Evolutionary conservation across 164 flowering plant genomes (phyloP).

Genomic region (Umbellularia californica): DNA sequence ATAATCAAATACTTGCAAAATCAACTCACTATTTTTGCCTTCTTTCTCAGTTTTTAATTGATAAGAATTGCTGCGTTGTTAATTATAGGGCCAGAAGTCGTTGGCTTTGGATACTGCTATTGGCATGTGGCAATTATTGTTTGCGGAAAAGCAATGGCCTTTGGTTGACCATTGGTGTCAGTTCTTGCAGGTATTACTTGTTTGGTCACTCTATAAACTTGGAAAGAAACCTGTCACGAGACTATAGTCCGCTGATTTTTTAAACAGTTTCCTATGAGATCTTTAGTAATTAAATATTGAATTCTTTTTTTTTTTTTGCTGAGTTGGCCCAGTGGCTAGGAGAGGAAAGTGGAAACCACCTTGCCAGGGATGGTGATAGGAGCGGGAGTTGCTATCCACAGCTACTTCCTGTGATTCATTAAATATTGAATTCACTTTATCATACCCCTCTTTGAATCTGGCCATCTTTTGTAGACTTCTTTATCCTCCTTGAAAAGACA

Average conservation of each 20-base stretch:
- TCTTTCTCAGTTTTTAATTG: neutral
- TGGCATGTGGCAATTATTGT: conserved; percentile 98
- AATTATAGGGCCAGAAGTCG: conserved; percentile 90
- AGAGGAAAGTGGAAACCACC: too few species aligned
- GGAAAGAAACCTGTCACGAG: neutral
- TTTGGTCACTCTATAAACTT: neutral
- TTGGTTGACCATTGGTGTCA: conserved; percentile 98
- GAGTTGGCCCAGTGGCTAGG: too few species aligned
- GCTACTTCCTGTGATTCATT: too few species aligned
- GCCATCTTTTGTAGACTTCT: too few species aligned
- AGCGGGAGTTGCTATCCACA: too few species aligned
- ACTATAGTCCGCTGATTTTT: neutral
- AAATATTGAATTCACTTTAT: too few species aligned
- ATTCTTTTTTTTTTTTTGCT: neutral
- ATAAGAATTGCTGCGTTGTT: neutral
- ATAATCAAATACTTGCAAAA: neutral
- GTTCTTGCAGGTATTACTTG: conserved; percentile 72
- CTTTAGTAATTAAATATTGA: too few species aligned
- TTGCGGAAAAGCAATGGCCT: conserved; percentile 96
- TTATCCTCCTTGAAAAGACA: too few species aligned
- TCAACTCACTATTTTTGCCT: neutral
- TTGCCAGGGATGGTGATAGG: neutral
- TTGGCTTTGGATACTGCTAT: conserved; percentile 97
- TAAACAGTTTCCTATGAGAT: neutral
- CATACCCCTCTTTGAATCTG: too few species aligned